Conservation (phyloP, 2,329 filamentous ascomycete genomes). For the Helotiales sp. region DNA sequence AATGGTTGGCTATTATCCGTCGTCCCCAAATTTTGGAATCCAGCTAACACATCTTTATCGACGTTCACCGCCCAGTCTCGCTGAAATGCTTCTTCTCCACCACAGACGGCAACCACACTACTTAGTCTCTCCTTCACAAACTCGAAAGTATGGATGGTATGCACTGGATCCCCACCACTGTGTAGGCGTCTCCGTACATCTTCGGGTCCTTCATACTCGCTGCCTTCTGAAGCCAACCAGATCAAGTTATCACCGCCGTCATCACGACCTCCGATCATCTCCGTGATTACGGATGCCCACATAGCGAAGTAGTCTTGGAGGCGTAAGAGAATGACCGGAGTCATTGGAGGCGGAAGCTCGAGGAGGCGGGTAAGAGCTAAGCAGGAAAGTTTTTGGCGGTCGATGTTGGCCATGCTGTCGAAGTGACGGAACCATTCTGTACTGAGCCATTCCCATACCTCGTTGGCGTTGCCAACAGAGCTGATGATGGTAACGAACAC, state of each 20-base stretch:
- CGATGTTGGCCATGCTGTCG: conserved; percentile 68
- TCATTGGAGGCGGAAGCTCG: conserved; percentile 61
- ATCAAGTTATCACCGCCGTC: conserved; percentile 59
- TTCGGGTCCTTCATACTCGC: conserved; percentile 62
- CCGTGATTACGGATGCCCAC: conserved; percentile 73
- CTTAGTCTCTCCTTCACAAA: conserved; percentile 69
- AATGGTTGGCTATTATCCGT: conserved; percentile 12
- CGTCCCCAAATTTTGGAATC: conserved; percentile 57
- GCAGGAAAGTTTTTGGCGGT: conserved; percentile 72
- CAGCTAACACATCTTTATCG: conserved; percentile 70
- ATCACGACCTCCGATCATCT: conserved; percentile 65
- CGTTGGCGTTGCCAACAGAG: conserved; percentile 49
- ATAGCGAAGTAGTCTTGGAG: conserved; percentile 77
- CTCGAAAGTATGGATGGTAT: conserved; percentile 65
- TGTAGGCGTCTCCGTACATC: conserved; percentile 59
- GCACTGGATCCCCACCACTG: conserved; percentile 66
- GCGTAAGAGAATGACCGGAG: conserved; percentile 58
- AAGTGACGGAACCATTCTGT: conserved; percentile 72
- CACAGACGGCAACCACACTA: conserved; percentile 61
- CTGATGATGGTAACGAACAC: conserved; percentile 66
- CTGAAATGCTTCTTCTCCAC: conserved; percentile 70
- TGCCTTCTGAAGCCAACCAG: conserved; percentile 49
- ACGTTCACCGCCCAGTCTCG: conserved; percentile 75
- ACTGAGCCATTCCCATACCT: conserved; percentile 64
- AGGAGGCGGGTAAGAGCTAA: conserved; percentile 74